phyloP scores from a whole-genome alignment of 2,329 filamentous ascomycete genomes.

The Claviceps maximensis region DNA sequence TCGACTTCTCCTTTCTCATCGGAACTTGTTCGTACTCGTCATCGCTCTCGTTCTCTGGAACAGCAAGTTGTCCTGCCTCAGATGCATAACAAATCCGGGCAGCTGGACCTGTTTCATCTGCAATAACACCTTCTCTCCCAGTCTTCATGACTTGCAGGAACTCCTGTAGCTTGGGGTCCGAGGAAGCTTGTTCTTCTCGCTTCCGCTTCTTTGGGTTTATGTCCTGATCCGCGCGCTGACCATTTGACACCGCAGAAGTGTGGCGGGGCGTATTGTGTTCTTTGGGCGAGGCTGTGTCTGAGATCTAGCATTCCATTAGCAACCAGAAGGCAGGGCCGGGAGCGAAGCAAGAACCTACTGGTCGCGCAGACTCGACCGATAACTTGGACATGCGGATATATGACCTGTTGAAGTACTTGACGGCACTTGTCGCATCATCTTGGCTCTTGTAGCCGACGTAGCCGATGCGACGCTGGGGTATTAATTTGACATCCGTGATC shows the following conservation, averaged over 20 bases:
- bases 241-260: conserved; percentile 12
- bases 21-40: conserved; percentile 61
- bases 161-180: conserved; percentile 73
- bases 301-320: conserved; percentile 30
- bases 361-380: conserved; percentile 72
- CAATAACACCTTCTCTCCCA: conserved; percentile 20
- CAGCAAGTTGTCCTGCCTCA: conserved; percentile 19
- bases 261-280: conserved; percentile 13
- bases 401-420: conserved; percentile 89
- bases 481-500: conserved; percentile 85
- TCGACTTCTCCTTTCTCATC: conserved; percentile 35
- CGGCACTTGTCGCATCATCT: conserved; percentile 67
- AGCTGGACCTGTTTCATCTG: conserved; percentile 16
- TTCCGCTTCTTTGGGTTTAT: conserved; percentile 54
- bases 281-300: conserved; percentile 27
- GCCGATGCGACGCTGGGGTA: conserved; percentile 79
- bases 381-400: conserved; percentile 96
- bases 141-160: conserved; percentile 73
- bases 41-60: conserved; percentile 49
- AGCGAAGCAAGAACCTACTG: conserved; percentile 37
- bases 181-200: conserved; percentile 41
- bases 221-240: conserved; percentile 16
- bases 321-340: conserved; percentile 8
- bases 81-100: conserved; percentile 9
- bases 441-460: conserved; percentile 87